A percentile compares a stretch with the other conserved stretches of the same genome.
Conservation (phyloP, 441 rosid species). For the Gossypium trilobum region DNA sequence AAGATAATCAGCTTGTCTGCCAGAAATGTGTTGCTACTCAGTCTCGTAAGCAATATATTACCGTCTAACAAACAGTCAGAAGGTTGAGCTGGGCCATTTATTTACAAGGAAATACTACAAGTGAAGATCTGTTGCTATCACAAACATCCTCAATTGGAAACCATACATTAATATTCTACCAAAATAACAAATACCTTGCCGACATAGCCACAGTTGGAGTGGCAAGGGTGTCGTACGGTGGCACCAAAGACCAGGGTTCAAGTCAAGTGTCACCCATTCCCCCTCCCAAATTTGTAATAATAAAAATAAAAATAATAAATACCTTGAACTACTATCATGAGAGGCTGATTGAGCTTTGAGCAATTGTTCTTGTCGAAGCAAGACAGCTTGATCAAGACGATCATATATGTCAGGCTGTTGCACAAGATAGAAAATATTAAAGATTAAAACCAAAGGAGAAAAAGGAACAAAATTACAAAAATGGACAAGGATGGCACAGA, state of each 20-base stretch:
- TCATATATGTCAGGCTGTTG: slow-evolving; percentile 65
- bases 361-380: slow-evolving; percentile 76
- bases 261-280: too few relatives aligned
- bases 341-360: slow-evolving; percentile 66
- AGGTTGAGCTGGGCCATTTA: slow-evolving; percentile 24
- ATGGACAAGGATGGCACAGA: slow-evolving; percentile 8
- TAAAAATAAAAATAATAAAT: slow-evolving; percentile 17
- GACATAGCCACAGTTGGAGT: too few relatives aligned
- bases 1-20: slow-evolving; percentile 98
- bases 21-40: slow-evolving; percentile 87
- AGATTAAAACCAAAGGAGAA: slow-evolving; percentile 1
- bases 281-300: too few relatives aligned
- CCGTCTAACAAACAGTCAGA: slow-evolving; percentile 35
- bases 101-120: slow-evolving; percentile 13
- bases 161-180: background rate
- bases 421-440: slow-evolving; percentile 11
- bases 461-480: background rate
- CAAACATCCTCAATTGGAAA: slow-evolving; percentile 14
- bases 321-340: slow-evolving; percentile 75
- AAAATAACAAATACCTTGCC: background rate
- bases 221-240: too few relatives aligned
- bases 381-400: slow-evolving; percentile 68
- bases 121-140: slow-evolving; percentile 18
- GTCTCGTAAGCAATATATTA: slow-evolving; percentile 46
- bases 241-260: too few relatives aligned